Base-by-base conservation (phyloP, 1,139 yeast species). In the Suhomyces maxii region DNA sequence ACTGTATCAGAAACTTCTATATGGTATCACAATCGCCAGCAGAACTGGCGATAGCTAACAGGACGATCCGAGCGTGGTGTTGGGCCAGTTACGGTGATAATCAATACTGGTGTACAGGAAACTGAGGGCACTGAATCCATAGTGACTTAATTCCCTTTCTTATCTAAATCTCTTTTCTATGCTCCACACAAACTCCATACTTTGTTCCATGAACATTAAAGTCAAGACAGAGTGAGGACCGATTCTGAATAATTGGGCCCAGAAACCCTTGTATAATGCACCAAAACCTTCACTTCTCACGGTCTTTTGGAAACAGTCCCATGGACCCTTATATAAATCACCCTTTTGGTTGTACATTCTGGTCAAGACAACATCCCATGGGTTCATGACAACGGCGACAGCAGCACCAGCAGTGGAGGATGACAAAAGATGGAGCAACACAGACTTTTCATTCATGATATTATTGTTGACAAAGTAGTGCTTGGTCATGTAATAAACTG, bases 301-400 rank as follows among this genome's bases (percentile, higher is more conserved):
- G 0, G 97, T 91, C 69, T 93, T 91, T 49, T 81, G 61, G 49
- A 90, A 73, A 71, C 99, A 93, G 67, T 93, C 99, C 23, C 90
- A 58, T 2, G 97, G 96, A 5, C 95, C 96, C 49, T 72, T 78
- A 69, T 93, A 93, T 48, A 87, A 78, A 59, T 88, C 80, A 35
- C 97, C 97, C 67, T 85, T 89, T 65, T 93, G 98, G 67, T 93
- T 93, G 69, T 91, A 93, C 67, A 95, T 86, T 70, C 99, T 80
- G 2, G 99, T 93, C 69, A 93, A 75, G 45, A 93, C 80, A 45
- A 93, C 98, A 65, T 93, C 99, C 83, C 96, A 89, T 13, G 98
- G 98, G 64, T 90, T 91, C 97, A 95, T 91, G 35, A 89, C 97
- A 33, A 91, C 76, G 45, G 95, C 93, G 30, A 93, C 98, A 53